Evolutionary conservation across 169 alveolate genomes (phyloP), one percentile per base, ranked within the genome.

Genomic region (Cryptosporidium baileyi): DNA sequence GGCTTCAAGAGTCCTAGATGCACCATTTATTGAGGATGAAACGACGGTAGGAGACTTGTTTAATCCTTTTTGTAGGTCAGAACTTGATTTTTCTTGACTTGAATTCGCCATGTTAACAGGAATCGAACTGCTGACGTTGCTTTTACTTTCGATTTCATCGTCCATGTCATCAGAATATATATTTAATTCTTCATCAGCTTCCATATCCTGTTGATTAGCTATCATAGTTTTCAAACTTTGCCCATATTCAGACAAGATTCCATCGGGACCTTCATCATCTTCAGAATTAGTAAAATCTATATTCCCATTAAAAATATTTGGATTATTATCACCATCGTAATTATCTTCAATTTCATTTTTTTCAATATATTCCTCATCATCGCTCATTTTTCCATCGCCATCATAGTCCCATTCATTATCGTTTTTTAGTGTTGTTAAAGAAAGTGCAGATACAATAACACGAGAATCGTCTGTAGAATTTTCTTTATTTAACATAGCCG

Each of bases 161-260:
- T 74, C 85, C 24, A 74, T 32, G 6, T 74, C 85, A 57, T 74
- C 85, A 19, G 85, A 74, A 54, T 74, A 74, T 17, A 57, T 1
- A 74, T 74, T 74, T 38, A 74, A 38, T 57, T 74, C 85, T 22
- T 74, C 85, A 51, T 74, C 85, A 24, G 85, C 85, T 24, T 74
- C 85, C 85, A 74, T 74, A 74, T 74, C 85, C 24, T 74, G 74
- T 57, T 74, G 85, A 24, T 74, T 74, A 9, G 85, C 85, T 54
- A 74, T 74, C 85, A 74, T 74, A 1, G 67, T 74, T 38, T 74
- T 74, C 6, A 74, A 40, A 9, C 62, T 74, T 57, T 74, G 74
- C 11, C 85, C 85, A 41, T 74, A 74, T 74, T 74, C 85, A 6
- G 85, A 52, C 24, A 74, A 54, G n/a, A 74, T 54, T 13, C 54